Evolutionary conservation across 306 rosid genomes (phyloP).

Genomic region (Corylus avellana): DNA sequence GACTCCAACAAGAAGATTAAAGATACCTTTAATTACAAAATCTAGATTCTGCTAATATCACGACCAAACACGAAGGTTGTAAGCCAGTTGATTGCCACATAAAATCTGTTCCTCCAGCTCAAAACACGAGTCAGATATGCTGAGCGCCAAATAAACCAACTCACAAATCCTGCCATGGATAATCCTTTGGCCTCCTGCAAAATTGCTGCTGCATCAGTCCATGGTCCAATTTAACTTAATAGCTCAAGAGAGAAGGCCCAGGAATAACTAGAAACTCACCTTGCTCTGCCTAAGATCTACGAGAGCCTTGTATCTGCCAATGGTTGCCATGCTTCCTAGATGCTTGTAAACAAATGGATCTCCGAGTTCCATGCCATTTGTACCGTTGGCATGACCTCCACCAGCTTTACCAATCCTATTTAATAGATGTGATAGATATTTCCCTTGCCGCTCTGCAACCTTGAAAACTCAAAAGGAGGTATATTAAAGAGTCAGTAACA

Average conservation of each 20-base stretch:
- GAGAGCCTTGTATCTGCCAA: constrained; percentile 96
- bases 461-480: constrained; percentile 31
- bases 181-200: constrained; percentile 77
- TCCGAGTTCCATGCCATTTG: constrained; percentile 53
- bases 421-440: constrained; percentile 59
- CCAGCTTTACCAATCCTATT: constrained; percentile 72
- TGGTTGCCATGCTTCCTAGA: constrained; percentile 93
- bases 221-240: constrained; percentile 8
- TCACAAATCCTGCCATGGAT: constrained; percentile 76
- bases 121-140: constrained; percentile 85
- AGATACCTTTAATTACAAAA: constrained; percentile 24
- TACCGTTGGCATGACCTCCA: constrained; percentile 65
- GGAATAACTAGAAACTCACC: constrained; percentile 41
- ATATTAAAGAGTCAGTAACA: background rate
- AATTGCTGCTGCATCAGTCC: constrained; percentile 13
- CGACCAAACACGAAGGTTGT: constrained; percentile 89
- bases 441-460: constrained; percentile 99
- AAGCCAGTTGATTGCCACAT: constrained; percentile 93
- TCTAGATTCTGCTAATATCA: constrained; percentile 88
- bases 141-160: constrained; percentile 92
- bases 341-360: constrained; percentile 85
- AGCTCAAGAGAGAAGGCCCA: constrained; percentile 2
- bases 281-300: constrained; percentile 93
- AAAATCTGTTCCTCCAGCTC: constrained; percentile 97
- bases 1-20: background rate